Evolutionary conservation across 1,139 yeast species (phyloP).

Genomic region (Debaryomyces udenii): DNA sequence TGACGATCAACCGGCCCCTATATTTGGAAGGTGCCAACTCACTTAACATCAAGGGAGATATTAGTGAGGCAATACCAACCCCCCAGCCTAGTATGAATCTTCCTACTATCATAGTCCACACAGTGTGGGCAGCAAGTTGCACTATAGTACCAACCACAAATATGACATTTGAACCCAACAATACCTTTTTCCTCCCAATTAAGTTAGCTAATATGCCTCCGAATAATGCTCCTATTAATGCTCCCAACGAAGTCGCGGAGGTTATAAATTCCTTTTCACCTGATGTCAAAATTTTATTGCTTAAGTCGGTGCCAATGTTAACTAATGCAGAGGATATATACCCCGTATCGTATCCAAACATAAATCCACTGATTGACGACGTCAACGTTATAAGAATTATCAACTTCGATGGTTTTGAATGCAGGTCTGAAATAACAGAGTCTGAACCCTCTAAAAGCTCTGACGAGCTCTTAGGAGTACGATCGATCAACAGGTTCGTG

Average conservation of each 20-base stretch:
- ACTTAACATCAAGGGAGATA: conserved; percentile 87
- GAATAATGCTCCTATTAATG: conserved; percentile 71
- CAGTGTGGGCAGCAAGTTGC: conserved; percentile 76
- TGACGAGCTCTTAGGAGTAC: conserved; percentile 8
- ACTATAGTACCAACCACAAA: conserved; percentile 82
- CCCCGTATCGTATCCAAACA: conserved; percentile 97
- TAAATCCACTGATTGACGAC: conserved; percentile 89
- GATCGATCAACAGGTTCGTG: not conserved
- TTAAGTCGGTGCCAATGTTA: conserved; percentile 75
- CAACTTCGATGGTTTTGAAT: conserved; percentile 58
- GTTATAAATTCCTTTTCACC: conserved; percentile 90
- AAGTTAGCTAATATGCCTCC: conserved; percentile 84
- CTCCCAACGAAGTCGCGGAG: conserved; percentile 94
- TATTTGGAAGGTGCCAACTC: conserved; percentile 92
- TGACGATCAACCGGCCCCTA: conserved; percentile 79
- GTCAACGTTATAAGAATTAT: conserved; percentile 73
- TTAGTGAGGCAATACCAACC: conserved; percentile 90
- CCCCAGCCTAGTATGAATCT: conserved; percentile 94
- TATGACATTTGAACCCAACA: conserved; percentile 76
- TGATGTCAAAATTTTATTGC: conserved; percentile 52
- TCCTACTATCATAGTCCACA: conserved; percentile 92
- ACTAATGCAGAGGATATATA: conserved; percentile 92
- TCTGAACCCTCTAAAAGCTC: conserved; percentile 5
- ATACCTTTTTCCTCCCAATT: conserved; percentile 79
- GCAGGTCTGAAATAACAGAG: conserved; percentile 8